Evolutionary conservation across 495 filamentous ascomycete species (phyloP).

Genomic region (Neurospora intermedia): DNA sequence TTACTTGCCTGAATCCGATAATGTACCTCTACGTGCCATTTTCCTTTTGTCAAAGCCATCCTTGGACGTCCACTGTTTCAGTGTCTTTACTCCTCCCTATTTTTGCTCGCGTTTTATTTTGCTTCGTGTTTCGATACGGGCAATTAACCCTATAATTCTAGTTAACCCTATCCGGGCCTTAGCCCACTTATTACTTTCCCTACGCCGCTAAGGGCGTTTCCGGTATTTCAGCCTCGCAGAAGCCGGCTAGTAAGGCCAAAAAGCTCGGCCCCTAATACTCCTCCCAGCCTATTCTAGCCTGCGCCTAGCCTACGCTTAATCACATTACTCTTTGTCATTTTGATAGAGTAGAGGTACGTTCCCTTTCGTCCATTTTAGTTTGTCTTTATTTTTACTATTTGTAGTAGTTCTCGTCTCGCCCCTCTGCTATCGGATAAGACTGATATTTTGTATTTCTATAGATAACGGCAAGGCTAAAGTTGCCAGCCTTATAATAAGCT

Average conservation of each 20-base stretch:
- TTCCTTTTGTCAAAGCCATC: neutral
- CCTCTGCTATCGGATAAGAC: neutral
- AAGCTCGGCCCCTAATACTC: neutral
- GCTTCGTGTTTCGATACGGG: neutral
- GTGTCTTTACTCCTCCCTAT: neutral
- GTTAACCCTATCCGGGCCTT: too few species aligned
- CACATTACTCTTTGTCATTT: neutral
- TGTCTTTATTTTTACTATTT: neutral
- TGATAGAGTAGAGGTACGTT: neutral
- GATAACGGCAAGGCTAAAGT: neutral
- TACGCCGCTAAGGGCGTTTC: neutral
- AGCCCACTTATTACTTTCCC: neutral
- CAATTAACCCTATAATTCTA: neutral
- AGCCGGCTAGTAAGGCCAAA: neutral
- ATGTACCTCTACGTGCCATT: neutral
- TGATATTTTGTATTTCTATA: neutral
- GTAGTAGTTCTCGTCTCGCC: too few species aligned
- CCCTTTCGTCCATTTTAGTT: neutral
- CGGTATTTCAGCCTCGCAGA: neutral
- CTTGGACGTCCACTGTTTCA: neutral
- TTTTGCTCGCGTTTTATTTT: neutral
- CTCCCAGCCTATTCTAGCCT: neutral
- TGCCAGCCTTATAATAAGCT: neutral
- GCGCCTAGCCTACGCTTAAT: neutral
- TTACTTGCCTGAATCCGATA: rapidly evolving